Conservation (phyloP, 768 basidiomycete genomes). For the Rhodotorula kratochvilovae region DNA sequence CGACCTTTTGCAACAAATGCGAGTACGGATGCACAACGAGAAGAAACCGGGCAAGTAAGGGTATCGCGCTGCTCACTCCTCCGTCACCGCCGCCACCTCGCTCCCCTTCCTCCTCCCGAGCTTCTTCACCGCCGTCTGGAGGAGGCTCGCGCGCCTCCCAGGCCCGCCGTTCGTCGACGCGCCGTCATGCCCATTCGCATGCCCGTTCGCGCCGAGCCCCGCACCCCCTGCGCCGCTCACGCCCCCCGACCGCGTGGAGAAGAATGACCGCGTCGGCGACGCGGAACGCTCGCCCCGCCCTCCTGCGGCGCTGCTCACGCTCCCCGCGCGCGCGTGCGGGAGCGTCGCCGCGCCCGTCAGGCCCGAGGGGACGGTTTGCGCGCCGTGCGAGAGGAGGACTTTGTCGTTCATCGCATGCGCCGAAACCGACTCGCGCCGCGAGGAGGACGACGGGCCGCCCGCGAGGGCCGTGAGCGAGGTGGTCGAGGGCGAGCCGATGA, state of each 20-base stretch:
- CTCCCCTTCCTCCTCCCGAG: slow-evolving; percentile 8
- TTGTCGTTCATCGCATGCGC: background rate
- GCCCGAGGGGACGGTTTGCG: background rate
- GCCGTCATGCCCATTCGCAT: background rate
- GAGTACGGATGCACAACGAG: background rate
- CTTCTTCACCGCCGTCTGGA: slow-evolving; percentile 8
- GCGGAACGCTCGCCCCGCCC: too few species aligned
- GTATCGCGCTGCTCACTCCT: background rate
- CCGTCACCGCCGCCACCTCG: background rate
- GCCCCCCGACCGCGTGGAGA: too few species aligned
- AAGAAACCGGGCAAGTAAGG: background rate
- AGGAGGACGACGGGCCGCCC: too few species aligned
- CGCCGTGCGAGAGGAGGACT: background rate
- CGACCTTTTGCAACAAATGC: too few species aligned
- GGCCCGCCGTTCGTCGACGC: background rate
- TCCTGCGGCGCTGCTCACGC: too few species aligned
- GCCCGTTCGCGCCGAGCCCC: background rate
- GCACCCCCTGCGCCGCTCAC: too few species aligned
- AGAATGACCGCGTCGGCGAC: too few species aligned
- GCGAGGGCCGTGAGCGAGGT: background rate
- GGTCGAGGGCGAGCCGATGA: background rate
- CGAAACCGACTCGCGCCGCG: background rate
- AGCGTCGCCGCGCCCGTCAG: too few species aligned
- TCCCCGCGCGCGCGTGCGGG: too few species aligned
- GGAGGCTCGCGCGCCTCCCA: slow-evolving; percentile 3